These are phyloP conservation scores for Corylus americana DNA, from an alignment of 306 rosid species.

Conservation along the genomic window DNA sequence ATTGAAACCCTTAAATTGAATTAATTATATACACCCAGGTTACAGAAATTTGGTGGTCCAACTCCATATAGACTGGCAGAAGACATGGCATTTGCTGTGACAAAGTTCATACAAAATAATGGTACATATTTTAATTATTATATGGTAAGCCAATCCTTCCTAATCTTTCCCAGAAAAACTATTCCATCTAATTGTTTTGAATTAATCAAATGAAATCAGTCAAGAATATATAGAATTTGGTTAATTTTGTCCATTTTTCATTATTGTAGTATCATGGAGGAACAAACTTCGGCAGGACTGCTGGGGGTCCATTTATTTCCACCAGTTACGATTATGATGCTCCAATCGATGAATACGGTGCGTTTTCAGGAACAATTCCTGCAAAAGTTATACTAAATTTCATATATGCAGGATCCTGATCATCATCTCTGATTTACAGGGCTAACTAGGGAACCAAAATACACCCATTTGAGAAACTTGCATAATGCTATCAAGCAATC, in stretches of 20 bases:
- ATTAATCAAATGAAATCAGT: constrained; percentile 9
- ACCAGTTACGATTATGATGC: constrained; percentile 95
- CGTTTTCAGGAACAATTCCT: background rate
- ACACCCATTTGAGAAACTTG: constrained; percentile 79
- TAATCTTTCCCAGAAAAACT: background rate
- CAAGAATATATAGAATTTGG: background rate
- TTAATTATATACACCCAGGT: constrained; percentile 43
- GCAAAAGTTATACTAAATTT: background rate
- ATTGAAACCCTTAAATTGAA: constrained; percentile 13
- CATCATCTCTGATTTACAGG: constrained; percentile 38
- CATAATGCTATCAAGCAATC: constrained; percentile 77
- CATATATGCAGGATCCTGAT: too few species aligned
- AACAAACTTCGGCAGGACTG: constrained; percentile 87
- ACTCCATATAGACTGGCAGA: constrained; percentile 76
- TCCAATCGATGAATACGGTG: constrained; percentile 91
- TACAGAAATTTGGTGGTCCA: constrained; percentile 79
- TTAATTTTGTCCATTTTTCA: constrained; percentile 2
- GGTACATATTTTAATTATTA: constrained; percentile 87
- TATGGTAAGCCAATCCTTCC: constrained; percentile 53
- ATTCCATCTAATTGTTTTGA: constrained; percentile 9
- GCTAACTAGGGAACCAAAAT: constrained; percentile 77
- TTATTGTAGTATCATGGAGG: constrained; percentile 85
- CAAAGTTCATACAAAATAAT: constrained; percentile 76
- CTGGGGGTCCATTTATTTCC: constrained; percentile 89
- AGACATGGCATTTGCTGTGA: constrained; percentile 83